Base-by-base conservation (phyloP, 202 grass and related monocot species). In the Musa balbisiana region DNA sequence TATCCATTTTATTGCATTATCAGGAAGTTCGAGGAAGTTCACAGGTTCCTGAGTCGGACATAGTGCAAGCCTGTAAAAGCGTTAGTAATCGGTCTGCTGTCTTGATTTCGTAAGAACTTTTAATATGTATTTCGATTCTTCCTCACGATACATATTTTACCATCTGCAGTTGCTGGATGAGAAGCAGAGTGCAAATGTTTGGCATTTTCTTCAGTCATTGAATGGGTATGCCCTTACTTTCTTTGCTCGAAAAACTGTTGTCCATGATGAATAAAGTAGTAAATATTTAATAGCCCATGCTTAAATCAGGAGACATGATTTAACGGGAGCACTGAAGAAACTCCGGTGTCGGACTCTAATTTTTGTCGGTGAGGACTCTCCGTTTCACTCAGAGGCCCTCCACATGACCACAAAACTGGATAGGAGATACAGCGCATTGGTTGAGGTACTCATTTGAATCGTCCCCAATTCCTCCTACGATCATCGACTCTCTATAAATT, bases 381-480 rank as follows among this genome's bases (percentile, higher is more conserved):
- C 90, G 15, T 99, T 92, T 76, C 95, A 99, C 65, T 72, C 75
- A 0, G 95, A 99, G 53, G 95, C 95, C 62, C 80, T 99, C 52
- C 91, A 99, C 71, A 90, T 99, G 87, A 83, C 87, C 21, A 85
- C 95, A 27, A 94, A 99, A 69, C 85, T 99, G 1, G 91, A 99
- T 52, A 83, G 73, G 73, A 90, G 91, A 95, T 94, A 90, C 55
- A 84, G 91, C 63, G 95, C 91, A 81, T 82, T 99, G 69, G 91
- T 95, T 80, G 95, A 99, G 95, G 94, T 91, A 84, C 4, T 20
- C 24, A 17, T 77, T 53, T 56, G 33, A 55, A 76, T 29, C 78
- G 65, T 53, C 20, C 70, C 21, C 9, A 75, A 63, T 21, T n/a
- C 64, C 49, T 13, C 25, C 12, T 19, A 72, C 24, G 17, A 58